Base-by-base conservation (phyloP, 2,329 filamentous ascomycete species). In the Podosphaera xanthii region DNA sequence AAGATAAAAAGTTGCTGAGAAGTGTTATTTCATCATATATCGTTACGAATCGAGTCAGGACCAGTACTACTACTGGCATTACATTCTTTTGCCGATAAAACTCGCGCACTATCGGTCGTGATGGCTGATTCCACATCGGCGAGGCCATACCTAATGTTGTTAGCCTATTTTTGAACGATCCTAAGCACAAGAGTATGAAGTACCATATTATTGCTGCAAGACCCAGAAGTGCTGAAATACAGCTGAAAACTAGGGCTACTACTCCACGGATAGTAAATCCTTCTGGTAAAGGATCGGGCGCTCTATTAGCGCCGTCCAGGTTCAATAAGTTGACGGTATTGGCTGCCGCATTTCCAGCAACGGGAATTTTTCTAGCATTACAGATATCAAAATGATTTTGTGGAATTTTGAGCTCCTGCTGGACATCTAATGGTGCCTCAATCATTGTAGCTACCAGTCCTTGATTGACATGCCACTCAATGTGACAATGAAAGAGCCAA, bases 401-500 rank as follows among this genome's bases (percentile, higher is more conserved):
- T 0, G 86, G 86, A 30, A 94, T 77, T 0, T 70, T 72, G 42
- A 84, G 64, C 0, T 58, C 48, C 48, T 65, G 64, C 42, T 69
- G 67, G n/a, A 69, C 30, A 44, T 68, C 64, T 8, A 68, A 58
- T 4, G 67, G 67, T n/a, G 65, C 65, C 59, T 69, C 67, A 10
- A 69, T 70, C 63, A 87, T 77, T 0, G 80, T 81, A 33, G 81
- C 77, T 2, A 80, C 73, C 2, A 87, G 74, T n/a, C 84, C 84
- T 2, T 80, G 80, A 0, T 76, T 72, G 60, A 86, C 74, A 67
- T 88, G 84, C 84, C 84, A 91, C 67, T 87, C 84, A 58, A 90
- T 83, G 68, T 91, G 86, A 70, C 86, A 90, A 70, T 89, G 86
- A 72, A 89, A 86, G 3, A 85, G 69, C 82, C 82, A 86, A 31